These are phyloP conservation scores for Aurantiochytrium sp. DNA, from an alignment of 108 stramenopile species.

Conservation along the genomic window DNA sequence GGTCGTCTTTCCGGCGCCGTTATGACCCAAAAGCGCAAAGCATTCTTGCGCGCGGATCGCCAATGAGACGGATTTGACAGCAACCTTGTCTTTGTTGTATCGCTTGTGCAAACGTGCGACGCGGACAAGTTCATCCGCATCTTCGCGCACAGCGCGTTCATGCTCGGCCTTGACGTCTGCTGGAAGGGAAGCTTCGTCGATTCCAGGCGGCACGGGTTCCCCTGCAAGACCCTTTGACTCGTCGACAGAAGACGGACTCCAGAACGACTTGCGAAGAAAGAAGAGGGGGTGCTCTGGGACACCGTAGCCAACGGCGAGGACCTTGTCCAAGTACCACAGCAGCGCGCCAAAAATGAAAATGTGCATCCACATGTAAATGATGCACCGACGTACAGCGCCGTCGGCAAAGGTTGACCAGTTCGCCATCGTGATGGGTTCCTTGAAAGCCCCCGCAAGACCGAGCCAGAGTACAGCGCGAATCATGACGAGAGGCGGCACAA, in stretches of 20 bases:
- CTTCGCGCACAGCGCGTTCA: constrained; percentile 47
- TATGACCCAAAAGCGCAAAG: constrained; percentile 85
- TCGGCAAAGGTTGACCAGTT: constrained; percentile 30
- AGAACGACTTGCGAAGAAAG: constrained; percentile 59
- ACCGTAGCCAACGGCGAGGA: constrained; percentile 67
- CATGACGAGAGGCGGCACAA: constrained; percentile 45
- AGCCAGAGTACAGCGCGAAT: constrained; percentile 27
- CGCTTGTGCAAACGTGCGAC: constrained; percentile 35
- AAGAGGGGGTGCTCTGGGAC: constrained; percentile 72
- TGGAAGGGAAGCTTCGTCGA: not conserved
- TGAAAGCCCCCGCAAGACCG: constrained; percentile 33
- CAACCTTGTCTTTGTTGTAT: constrained; percentile 63
- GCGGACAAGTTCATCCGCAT: not conserved
- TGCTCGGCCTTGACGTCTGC: constrained; percentile 34
- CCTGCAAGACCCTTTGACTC: not conserved
- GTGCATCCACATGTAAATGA: constrained; percentile 64
- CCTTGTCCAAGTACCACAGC: constrained; percentile 77
- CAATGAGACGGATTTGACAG: constrained; percentile 77
- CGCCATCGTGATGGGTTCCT: not conserved
- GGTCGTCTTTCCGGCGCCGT: constrained; percentile 63
- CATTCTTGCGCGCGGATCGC: constrained; percentile 77
- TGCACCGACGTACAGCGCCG: constrained; percentile 6
- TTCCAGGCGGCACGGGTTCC: not conserved
- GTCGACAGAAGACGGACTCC: constrained; percentile 25
- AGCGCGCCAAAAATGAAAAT: constrained; percentile 69